Percentiles rank a stretch among this genome's conserved stretches.
These are phyloP conservation scores for Phytophthora ramorum DNA, from an alignment of 352 stramenopile genomes.

Conservation along the genomic window DNA sequence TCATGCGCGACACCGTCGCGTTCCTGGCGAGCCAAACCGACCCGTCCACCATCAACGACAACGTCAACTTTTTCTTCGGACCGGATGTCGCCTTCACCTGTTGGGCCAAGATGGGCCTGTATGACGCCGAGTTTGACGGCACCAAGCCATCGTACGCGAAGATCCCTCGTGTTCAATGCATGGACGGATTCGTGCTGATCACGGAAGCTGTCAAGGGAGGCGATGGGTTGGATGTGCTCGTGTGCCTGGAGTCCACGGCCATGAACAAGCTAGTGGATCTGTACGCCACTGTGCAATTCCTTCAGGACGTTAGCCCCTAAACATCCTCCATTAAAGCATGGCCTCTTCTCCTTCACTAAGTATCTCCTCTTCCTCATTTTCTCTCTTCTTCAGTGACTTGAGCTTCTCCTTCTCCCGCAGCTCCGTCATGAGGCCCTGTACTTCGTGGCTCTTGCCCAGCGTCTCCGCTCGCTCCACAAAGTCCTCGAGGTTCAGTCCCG, in stretches of 20 bases:
- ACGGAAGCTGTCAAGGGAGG: slow-evolving; percentile 40
- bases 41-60: slow-evolving; percentile 45
- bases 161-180: slow-evolving; percentile 41
- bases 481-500: slow-evolving; percentile 84
- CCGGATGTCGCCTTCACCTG: slow-evolving; percentile 64
- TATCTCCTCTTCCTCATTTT: slow-evolving; percentile 17
- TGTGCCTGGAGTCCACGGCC: slow-evolving; percentile 23
- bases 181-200: slow-evolving; percentile 56
- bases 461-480: slow-evolving; percentile 73
- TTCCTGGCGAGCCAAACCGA: slow-evolving; percentile 46
- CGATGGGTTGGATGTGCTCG: slow-evolving; percentile 30
- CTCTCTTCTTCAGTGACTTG: slow-evolving; percentile 34
- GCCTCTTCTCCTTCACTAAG: slow-evolving; percentile 46
- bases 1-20: slow-evolving; percentile 60
- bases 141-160: slow-evolving; percentile 38
- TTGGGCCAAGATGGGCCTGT: slow-evolving; percentile 43
- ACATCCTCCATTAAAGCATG: slow-evolving; percentile 40
- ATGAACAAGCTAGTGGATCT: slow-evolving; percentile 26
- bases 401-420: slow-evolving; percentile 62
- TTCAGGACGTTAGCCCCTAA: slow-evolving; percentile 2
- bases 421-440: slow-evolving; percentile 69
- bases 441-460: slow-evolving; percentile 64
- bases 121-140: slow-evolving; percentile 41
- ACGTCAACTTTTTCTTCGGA: slow-evolving; percentile 62
- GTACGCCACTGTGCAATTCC: slow-evolving; percentile 6